Percentiles rank a stretch among this genome's conserved stretches.
Conservation (phyloP, 2,329 filamentous ascomycete species). For the Penicillium digitatum region DNA sequence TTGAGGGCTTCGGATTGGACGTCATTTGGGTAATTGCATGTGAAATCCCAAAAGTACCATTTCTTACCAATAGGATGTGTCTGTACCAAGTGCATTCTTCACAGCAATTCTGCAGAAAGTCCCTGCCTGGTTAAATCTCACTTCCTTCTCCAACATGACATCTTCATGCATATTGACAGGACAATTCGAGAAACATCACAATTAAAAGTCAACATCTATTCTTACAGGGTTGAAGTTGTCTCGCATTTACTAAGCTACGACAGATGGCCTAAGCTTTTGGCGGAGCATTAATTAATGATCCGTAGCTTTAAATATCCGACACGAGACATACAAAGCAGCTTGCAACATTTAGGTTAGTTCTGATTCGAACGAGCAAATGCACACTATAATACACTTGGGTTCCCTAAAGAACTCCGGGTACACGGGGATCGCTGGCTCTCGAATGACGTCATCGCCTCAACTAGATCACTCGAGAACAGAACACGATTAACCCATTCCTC, state of each 20-base stretch:
- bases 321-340: neutral
- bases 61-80: neutral
- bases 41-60: neutral
- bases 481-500: neutral
- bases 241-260: no score
- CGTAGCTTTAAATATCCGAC: neutral
- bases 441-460: neutral
- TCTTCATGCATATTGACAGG: neutral
- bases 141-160: neutral
- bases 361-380: neutral
- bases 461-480: neutral
- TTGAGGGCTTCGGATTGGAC: neutral
- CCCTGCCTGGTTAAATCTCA: neutral
- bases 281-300: neutral
- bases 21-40: neutral
- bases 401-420: no score
- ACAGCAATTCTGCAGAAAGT: neutral
- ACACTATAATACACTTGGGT: neutral
- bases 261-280: neutral
- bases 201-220: no score
- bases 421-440: no score
- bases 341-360: no score
- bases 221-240: no score
- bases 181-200: no score
- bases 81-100: neutral